phyloP scores from a whole-genome alignment of 2,329 filamentous ascomycete genomes.

The Neonectria magnoliae region DNA sequence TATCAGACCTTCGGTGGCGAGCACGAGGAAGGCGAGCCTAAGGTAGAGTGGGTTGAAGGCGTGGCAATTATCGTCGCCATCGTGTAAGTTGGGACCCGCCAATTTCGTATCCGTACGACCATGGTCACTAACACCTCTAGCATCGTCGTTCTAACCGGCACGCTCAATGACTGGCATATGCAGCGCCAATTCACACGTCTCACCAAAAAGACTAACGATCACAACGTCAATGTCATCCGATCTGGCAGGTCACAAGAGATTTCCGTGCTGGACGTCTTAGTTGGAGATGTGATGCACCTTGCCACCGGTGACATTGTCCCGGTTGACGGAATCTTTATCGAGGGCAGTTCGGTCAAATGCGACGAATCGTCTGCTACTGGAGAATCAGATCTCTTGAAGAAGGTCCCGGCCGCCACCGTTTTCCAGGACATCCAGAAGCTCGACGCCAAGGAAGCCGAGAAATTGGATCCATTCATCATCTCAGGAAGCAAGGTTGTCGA shows the following conservation, averaged over 20 bases:
- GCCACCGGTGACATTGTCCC: constrained; percentile 77
- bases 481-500: constrained; percentile 65
- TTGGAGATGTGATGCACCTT: constrained; percentile 75
- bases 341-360: constrained; percentile 64
- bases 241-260: constrained; percentile 72
- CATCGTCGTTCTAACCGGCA: constrained; percentile 71
- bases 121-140: constrained; percentile 22
- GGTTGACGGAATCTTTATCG: constrained; percentile 75
- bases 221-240: constrained; percentile 72
- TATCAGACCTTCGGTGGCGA: constrained; percentile 71
- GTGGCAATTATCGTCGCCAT: constrained; percentile 74
- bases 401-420: constrained; percentile 68
- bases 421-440: constrained; percentile 61
- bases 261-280: constrained; percentile 72
- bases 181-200: constrained; percentile 72
- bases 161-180: constrained; percentile 75
- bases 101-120: constrained; percentile 47
- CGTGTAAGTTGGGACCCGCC: constrained; percentile 43
- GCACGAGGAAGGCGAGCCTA: constrained; percentile 58
- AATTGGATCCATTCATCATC: constrained; percentile 73
- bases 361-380: constrained; percentile 80
- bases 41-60: constrained; percentile 74
- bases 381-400: constrained; percentile 78
- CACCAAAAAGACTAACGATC: constrained; percentile 70
- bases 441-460: constrained; percentile 51